Percentiles rank a stretch among this genome's conserved stretches.
These are phyloP conservation scores for Metarhizium humberi DNA, from an alignment of 2,329 filamentous ascomycete genomes.

Conservation along the genomic window DNA sequence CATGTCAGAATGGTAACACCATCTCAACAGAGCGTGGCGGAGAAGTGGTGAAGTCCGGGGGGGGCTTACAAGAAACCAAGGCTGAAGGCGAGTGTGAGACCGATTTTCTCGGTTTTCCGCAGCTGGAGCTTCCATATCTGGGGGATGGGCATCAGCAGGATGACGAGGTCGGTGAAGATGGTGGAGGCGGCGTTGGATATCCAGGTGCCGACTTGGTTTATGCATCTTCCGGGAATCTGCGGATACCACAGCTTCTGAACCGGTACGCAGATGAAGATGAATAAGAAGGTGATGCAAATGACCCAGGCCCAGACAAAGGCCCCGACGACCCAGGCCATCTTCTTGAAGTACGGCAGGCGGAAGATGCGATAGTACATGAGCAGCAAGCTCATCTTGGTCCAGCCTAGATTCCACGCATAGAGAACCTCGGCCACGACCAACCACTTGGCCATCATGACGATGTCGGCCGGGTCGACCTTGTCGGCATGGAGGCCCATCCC, in stretches of 20 bases:
- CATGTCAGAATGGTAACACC: neutral
- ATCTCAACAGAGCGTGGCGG: too few species aligned
- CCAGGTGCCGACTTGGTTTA: constrained; percentile 40
- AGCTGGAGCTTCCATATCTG: constrained; percentile 37
- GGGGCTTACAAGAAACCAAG: constrained; percentile 33
- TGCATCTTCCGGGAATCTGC: constrained; percentile 33
- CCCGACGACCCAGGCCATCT: constrained; percentile 29
- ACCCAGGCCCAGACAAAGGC: constrained; percentile 36
- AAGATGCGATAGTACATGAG: constrained; percentile 47
- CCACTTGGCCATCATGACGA: constrained; percentile 36
- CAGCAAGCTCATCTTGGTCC: constrained; percentile 40
- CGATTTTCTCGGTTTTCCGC: constrained; percentile 30
- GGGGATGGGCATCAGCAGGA: constrained; percentile 33
- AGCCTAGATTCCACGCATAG: constrained; percentile 37
- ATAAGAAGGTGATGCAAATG: constrained; percentile 36
- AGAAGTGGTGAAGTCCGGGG: neutral
- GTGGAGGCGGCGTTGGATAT: constrained; percentile 39
- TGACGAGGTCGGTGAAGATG: constrained; percentile 35
- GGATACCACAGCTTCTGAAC: constrained; percentile 40
- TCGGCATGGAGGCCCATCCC: constrained; percentile 39
- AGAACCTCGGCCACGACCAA: constrained; percentile 37
- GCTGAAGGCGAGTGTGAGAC: constrained; percentile 32
- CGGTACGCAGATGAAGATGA: constrained; percentile 43
- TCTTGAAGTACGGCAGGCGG: constrained; percentile 31
- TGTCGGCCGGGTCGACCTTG: constrained; percentile 22